These are phyloP conservation scores for Zasmidium citrigriseum DNA, from an alignment of 2,329 filamentous ascomycete species.

Conservation along the genomic window DNA sequence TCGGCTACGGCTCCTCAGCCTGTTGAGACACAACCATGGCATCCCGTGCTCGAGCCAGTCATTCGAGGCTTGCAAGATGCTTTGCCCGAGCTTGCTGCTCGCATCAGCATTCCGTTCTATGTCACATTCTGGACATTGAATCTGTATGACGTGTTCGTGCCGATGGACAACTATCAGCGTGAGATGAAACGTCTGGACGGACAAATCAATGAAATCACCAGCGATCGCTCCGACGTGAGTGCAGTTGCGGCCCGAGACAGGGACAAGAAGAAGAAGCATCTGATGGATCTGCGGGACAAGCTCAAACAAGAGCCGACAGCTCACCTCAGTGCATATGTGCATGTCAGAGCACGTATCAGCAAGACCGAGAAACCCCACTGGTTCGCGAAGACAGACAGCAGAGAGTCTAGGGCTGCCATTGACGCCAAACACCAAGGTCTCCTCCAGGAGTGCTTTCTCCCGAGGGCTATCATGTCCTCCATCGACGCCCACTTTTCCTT, in stretches of 20 bases:
- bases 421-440: conserved; percentile 72
- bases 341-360: conserved; percentile 68
- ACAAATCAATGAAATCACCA: conserved; percentile 66
- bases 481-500: conserved; percentile 88
- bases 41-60: conserved; percentile 72
- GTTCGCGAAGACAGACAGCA: conserved; percentile 57
- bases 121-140: conserved; percentile 90
- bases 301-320: conserved; percentile 73
- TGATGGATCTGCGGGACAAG: conserved; percentile 68
- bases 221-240: conserved; percentile 72
- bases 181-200: conserved; percentile 71
- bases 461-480: conserved; percentile 78
- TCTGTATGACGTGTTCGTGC: conserved; percentile 76
- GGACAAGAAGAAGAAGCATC: conserved; percentile 68
- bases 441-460: conserved; percentile 90
- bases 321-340: conserved; percentile 67
- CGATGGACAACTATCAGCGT: conserved; percentile 73
- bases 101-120: conserved; percentile 79
- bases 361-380: conserved; percentile 74
- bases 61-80: conserved; percentile 67
- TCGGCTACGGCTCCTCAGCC: conserved; percentile 6
- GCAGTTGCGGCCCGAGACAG: conserved; percentile 66
- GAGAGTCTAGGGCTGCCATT: conserved; percentile 36
- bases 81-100: conserved; percentile 64
- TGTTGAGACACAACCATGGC: conserved; percentile 46